Conservation (phyloP, 2,329 filamentous ascomycete species). For the Phyllosticta paracitricarpa region DNA sequence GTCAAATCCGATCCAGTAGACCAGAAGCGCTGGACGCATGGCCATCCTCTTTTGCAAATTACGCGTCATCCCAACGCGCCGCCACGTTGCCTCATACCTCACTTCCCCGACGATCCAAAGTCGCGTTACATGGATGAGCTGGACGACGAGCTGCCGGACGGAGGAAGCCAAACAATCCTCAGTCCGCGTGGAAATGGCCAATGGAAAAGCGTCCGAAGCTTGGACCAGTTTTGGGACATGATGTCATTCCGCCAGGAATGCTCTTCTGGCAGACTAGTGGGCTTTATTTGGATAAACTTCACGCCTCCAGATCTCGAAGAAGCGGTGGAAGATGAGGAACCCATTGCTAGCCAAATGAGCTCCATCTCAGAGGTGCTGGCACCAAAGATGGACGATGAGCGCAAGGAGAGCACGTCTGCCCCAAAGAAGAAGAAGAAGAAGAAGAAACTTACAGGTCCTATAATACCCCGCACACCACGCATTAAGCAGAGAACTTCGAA, state of each 20-base stretch:
- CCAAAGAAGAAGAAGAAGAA: neutral
- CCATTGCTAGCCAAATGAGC: constrained; percentile 4
- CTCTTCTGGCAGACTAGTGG: constrained; percentile 81
- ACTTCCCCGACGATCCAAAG: constrained; percentile 93
- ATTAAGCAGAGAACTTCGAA: constrained; percentile 46
- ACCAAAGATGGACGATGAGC: neutral
- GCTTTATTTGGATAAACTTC: constrained; percentile 90
- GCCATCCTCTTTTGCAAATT: constrained; percentile 65
- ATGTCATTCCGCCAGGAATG: constrained; percentile 97
- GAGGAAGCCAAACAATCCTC: constrained; percentile 16
- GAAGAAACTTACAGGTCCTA: constrained; percentile 44
- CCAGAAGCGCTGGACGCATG: constrained; percentile 42
- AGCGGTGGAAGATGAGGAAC: neutral
- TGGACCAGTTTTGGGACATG: constrained; percentile 97
- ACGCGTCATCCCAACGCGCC: constrained; percentile 59
- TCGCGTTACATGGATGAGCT: constrained; percentile 79
- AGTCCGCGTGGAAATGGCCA: constrained; percentile 48
- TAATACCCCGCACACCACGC: constrained; percentile 53
- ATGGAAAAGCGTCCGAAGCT: constrained; percentile 73
- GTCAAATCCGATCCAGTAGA: constrained; percentile 29
- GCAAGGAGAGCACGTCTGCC: neutral
- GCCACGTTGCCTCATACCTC: constrained; percentile 74
- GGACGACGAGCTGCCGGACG: constrained; percentile 59
- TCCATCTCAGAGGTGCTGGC: constrained; percentile 14
- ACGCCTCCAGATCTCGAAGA: constrained; percentile 43